Evolutionary conservation across 805 yeast genomes (phyloP), one percentile per base, ranked within the genome.

Genomic region (Wickerhamiella parazyma): DNA sequence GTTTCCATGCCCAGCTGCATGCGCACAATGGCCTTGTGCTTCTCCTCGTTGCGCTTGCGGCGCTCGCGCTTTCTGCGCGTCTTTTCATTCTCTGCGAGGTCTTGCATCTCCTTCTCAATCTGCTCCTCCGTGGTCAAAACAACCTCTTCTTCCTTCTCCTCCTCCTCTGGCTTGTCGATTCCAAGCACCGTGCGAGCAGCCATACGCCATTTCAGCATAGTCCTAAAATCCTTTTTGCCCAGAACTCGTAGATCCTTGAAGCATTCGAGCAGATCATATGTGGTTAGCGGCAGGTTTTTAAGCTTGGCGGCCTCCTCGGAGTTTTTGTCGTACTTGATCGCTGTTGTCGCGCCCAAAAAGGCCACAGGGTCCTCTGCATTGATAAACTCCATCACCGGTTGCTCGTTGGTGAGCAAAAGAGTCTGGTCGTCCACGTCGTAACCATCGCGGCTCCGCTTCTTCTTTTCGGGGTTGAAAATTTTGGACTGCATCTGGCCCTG

Each of bases 1-100:
- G 95, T 83, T 46, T 82, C 68, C 95, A 91, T 87, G 61, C 83
- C 84, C 89, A 91, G 79, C 65, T 91, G 96, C 82, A 85, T 79
- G 66, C 97, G 75, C 39, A 72, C 69, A 38, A 89, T 74, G 58
- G 89, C 96, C 61, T 81, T 83, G 60, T 85, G 95, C 56, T 84
- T 85, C 49, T 62, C 51, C 63, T 87, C 95, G 59, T 91, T 86
- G 44, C 73, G 73, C 53, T 70, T 76, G 61, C 95, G 78, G 62
- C 78, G 83, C 52, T 80, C 94, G 57, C 96, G 76, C 61, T 79
- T 87, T 38, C 64, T 64, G 52, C 76, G 75, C 50, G 77, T 70
- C 52, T 75, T 71, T 51, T 81, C 85, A 52, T 74, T 81, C 22
- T 76, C 85, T 44, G 76, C 72, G 52, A 87, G 63, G n/a, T 71